phyloP scores from a whole-genome alignment of 805 yeast species.

The Lachancea thermotolerans region DNA sequence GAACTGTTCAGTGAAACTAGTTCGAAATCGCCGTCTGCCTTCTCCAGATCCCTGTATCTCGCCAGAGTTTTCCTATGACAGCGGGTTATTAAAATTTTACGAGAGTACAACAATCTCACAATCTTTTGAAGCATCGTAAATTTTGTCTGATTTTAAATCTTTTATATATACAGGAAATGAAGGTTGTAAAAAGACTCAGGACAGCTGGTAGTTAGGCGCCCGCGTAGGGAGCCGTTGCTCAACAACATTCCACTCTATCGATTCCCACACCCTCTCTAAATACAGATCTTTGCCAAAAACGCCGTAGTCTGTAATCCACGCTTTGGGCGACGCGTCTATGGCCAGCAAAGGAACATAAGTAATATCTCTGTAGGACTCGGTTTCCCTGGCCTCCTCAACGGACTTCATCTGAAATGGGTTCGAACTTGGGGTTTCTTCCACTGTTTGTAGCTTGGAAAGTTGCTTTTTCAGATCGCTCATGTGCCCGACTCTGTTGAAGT shows the following conservation, averaged over 20 bases:
- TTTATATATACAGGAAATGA: constrained; percentile 9
- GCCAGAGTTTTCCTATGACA: too few species aligned
- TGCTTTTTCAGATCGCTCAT: constrained; percentile 25
- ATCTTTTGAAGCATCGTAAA: too few species aligned
- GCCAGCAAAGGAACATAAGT: constrained; percentile 55
- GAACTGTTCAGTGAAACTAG: too few species aligned
- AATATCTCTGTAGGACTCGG: constrained; percentile 18
- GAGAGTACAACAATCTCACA: too few species aligned
- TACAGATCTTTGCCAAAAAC: constrained; percentile 64
- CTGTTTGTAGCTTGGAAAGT: constrained; percentile 14
- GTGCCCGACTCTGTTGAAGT: constrained; percentile 46
- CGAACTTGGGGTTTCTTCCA: constrained; percentile 3
- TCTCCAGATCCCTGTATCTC: too few species aligned
- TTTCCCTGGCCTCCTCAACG: constrained; percentile 36
- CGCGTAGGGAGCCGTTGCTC: constrained; percentile 38
- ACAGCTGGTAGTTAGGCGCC: constrained; percentile 7
- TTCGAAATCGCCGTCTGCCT: too few species aligned
- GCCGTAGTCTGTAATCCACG: constrained; percentile 69
- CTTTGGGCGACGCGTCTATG: constrained; percentile 65
- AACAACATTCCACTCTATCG: constrained; percentile 66
- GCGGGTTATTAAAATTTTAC: too few species aligned
- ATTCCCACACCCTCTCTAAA: constrained; percentile 59
- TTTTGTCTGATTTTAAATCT: constrained; percentile 3
- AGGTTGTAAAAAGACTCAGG: background rate
- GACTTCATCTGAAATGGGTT: constrained; percentile 16